Evolutionary conservation across 225 moss, liverwort and hornwort genomes (phyloP).

Genomic region (Sphagnum tenellum): DNA sequence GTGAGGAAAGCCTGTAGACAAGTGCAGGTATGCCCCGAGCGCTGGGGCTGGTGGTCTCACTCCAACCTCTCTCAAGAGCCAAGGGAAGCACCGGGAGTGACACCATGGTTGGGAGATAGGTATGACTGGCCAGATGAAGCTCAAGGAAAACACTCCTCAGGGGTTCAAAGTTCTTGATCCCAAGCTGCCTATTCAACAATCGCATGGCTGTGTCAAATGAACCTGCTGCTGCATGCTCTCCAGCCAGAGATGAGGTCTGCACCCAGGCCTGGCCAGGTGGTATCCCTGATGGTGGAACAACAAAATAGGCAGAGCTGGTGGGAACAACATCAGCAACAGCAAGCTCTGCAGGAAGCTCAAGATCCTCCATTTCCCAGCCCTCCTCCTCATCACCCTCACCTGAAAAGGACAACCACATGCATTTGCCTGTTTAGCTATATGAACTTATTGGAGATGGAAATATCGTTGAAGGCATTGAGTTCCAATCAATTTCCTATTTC

Average conservation of each 20-base stretch:
- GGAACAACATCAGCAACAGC: constrained; percentile 37
- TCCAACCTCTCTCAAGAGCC: constrained; percentile 82
- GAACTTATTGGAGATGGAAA: not conserved
- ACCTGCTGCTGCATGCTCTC: constrained; percentile 93
- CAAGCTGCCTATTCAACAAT: constrained; percentile 69
- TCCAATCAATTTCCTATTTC: not conserved
- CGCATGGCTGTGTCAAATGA: constrained; percentile 94
- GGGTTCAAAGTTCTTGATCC: constrained; percentile 64
- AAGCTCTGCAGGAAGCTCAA: constrained; percentile 72
- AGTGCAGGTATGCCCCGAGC: constrained; percentile 67
- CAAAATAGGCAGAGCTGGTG: constrained; percentile 49
- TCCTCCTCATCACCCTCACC: constrained; percentile 74
- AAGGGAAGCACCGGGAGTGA: constrained; percentile 58
- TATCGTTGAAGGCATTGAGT: too few species aligned
- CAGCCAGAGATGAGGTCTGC: constrained; percentile 82
- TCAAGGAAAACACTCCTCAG: constrained; percentile 61
- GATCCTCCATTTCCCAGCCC: constrained; percentile 96
- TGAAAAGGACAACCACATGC: not conserved
- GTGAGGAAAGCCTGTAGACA: constrained; percentile 57
- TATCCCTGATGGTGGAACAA: constrained; percentile 62
- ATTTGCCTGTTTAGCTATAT: too few species aligned
- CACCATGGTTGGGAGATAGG: constrained; percentile 63
- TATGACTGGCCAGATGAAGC: constrained; percentile 67
- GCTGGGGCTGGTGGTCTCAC: constrained; percentile 55
- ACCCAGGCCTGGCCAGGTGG: constrained; percentile 77